Evolutionary conservation across 441 rosid species (phyloP).

Genomic region (Melastoma candidum): DNA sequence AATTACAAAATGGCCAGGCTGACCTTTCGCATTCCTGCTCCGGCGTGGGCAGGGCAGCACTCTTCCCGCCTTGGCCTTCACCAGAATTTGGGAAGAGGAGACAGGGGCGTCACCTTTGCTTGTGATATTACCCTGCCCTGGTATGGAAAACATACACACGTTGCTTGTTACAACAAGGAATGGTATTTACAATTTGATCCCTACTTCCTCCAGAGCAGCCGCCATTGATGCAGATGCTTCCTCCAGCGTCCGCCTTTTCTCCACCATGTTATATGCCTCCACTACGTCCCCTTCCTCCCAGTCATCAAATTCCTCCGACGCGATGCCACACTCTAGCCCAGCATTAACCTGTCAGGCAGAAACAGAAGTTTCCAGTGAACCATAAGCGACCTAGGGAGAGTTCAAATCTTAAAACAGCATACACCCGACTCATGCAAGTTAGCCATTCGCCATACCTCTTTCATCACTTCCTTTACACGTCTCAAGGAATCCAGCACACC

Average conservation of each 20-base stretch:
- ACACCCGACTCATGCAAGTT: not conserved
- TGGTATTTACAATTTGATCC: conserved; percentile 26
- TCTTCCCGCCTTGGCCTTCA: no score
- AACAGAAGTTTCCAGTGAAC: no score
- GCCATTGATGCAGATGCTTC: conserved; percentile 95
- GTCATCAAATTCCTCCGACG: conserved; percentile 48
- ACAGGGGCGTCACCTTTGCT: no score
- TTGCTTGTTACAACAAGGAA: no score
- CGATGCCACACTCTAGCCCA: conserved; percentile 91
- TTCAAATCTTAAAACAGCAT: not conserved
- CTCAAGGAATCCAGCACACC: conserved; percentile 78
- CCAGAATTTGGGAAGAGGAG: no score
- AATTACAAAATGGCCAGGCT: no score
- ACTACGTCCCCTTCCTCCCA: conserved; percentile 81
- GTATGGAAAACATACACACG: no score
- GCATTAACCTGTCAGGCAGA: conserved; percentile 48
- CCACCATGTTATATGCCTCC: conserved; percentile 58
- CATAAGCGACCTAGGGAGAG: no score
- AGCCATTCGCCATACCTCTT: conserved; percentile 51
- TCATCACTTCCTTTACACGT: conserved; percentile 82
- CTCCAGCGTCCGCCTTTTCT: conserved; percentile 83
- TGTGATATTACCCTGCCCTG: no score
- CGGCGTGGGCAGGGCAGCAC: no score
- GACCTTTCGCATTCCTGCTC: no score
- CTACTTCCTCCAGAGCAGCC: conserved; percentile 65